Evolutionary conservation across 257 asterid genomes (phyloP).

Genomic region (Eustoma russellianum): DNA sequence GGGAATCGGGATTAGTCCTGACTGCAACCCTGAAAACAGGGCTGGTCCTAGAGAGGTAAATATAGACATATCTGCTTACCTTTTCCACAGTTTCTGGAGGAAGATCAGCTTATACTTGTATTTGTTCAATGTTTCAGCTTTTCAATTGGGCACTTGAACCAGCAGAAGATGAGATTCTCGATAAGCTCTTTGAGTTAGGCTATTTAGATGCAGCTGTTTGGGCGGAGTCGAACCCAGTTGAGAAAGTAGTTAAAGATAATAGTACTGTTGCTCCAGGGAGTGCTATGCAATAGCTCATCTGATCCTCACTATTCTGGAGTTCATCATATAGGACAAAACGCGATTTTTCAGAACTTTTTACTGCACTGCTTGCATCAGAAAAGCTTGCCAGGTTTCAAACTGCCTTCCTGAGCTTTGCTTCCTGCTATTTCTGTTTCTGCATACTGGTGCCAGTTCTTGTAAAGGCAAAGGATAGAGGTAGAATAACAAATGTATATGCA

Average conservation of each 20-base stretch:
- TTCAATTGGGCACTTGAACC: constrained; percentile 99
- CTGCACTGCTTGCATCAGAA: background rate
- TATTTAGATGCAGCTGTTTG: constrained; percentile 74
- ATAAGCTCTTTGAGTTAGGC: constrained; percentile 70
- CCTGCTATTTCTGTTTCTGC: too few relatives aligned
- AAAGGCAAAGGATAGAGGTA: too few relatives aligned
- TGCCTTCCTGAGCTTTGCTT: too few relatives aligned
- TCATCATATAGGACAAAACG: background rate
- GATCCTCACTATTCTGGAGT: background rate
- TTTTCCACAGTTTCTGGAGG: background rate
- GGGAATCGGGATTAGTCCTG: constrained; percentile 92
- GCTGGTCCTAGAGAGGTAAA: constrained; percentile 76
- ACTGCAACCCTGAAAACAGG: constrained; percentile 80
- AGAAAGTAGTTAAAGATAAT: constrained; percentile 41
- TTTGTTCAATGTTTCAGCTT: constrained; percentile 33
- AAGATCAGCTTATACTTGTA: background rate
- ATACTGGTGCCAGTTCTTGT: too few relatives aligned
- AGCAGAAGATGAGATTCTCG: constrained; percentile 76
- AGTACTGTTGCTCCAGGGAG: constrained; percentile 18
- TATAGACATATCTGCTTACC: background rate
- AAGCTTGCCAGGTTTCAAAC: too few relatives aligned
- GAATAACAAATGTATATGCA: too few relatives aligned
- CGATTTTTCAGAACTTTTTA: background rate
- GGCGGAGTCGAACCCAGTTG: constrained; percentile 71
- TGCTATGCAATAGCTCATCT: constrained; percentile 9